phyloP scores from a whole-genome alignment of 2,329 filamentous ascomycete species.

The Lachnellula arida region DNA sequence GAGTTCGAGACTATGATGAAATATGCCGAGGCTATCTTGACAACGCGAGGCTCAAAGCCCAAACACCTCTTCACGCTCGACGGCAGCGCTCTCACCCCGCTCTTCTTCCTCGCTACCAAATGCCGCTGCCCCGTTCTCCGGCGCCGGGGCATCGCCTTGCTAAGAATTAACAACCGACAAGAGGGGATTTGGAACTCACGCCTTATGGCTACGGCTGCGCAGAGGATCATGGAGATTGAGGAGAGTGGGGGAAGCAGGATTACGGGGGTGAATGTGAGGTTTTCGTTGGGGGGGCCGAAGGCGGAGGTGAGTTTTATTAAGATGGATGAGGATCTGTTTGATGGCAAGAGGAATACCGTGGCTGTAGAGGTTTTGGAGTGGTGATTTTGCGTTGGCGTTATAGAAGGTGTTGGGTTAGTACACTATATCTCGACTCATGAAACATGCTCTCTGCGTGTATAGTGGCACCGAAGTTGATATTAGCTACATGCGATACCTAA shows the following conservation, averaged over 20 bases:
- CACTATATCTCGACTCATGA: too few relatives aligned
- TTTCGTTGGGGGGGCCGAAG: background rate
- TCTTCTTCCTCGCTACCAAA: constrained; percentile 60
- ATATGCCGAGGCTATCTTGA: background rate
- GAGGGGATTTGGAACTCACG: constrained; percentile 59
- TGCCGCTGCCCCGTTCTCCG: constrained; percentile 52
- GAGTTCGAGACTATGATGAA: constrained; percentile 6
- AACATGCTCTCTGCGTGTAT: too few relatives aligned
- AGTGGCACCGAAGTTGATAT: too few relatives aligned
- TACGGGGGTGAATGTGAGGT: background rate
- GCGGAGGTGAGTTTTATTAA: background rate
- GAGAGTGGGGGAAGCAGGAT: background rate
- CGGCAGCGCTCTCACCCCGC: constrained; percentile 55
- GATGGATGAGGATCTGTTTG: background rate
- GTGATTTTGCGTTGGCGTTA: background rate
- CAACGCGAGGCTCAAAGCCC: background rate
- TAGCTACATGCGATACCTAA: too few relatives aligned
- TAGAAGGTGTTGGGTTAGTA: too few relatives aligned
- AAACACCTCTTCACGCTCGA: constrained; percentile 49
- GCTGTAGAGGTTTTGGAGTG: background rate
- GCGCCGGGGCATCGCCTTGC: constrained; percentile 55
- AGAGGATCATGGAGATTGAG: background rate
- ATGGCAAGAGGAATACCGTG: background rate
- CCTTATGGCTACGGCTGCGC: background rate
- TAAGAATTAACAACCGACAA: constrained; percentile 52